A percentile compares a stretch with the other conserved stretches of the same genome.
Conservation (phyloP, 1,139 yeast genomes). For the Taphrina wiesneri region DNA sequence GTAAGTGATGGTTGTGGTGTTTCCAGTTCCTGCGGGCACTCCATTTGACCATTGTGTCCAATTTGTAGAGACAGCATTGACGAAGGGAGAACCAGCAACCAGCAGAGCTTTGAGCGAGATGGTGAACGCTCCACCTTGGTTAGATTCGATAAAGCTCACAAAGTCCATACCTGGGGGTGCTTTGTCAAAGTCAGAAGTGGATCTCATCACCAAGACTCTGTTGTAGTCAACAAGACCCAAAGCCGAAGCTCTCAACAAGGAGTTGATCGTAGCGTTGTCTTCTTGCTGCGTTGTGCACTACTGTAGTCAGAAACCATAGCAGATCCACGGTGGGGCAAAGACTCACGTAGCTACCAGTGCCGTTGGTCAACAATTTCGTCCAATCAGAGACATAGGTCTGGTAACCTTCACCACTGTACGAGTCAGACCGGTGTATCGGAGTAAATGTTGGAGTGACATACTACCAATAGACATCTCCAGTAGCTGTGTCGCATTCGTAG, state of each 20-base stretch:
- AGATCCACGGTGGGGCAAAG: neutral
- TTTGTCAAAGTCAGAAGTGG: constrained; percentile 63
- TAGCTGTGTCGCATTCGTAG: constrained; percentile 60
- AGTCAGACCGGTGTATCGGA: neutral
- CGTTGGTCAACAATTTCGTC: constrained; percentile 58
- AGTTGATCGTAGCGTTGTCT: constrained; percentile 67
- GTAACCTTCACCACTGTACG: constrained; percentile 8
- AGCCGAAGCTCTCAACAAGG: constrained; percentile 57
- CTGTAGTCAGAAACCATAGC: neutral
- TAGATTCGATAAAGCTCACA: neutral
- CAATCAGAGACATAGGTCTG: constrained; percentile 54
- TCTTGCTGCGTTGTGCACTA: constrained; percentile 64
- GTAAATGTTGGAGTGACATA: constrained; percentile 47
- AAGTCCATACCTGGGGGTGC: constrained; percentile 47
- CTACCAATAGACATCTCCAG: constrained; percentile 63
- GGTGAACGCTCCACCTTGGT: constrained; percentile 11
- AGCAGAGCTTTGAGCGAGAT: neutral
- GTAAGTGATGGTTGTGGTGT: constrained; percentile 4
- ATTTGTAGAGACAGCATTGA: constrained; percentile 8
- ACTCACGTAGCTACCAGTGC: constrained; percentile 55
- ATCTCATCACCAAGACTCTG: constrained; percentile 62
- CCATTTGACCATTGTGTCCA: constrained; percentile 12
- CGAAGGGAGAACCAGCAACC: constrained; percentile 15
- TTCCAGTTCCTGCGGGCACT: constrained; percentile 1
- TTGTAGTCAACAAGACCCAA: constrained; percentile 59